phyloP scores from a whole-genome alignment of 192 early-diverging fungal genomes.

The Coemansia sp. region DNA sequence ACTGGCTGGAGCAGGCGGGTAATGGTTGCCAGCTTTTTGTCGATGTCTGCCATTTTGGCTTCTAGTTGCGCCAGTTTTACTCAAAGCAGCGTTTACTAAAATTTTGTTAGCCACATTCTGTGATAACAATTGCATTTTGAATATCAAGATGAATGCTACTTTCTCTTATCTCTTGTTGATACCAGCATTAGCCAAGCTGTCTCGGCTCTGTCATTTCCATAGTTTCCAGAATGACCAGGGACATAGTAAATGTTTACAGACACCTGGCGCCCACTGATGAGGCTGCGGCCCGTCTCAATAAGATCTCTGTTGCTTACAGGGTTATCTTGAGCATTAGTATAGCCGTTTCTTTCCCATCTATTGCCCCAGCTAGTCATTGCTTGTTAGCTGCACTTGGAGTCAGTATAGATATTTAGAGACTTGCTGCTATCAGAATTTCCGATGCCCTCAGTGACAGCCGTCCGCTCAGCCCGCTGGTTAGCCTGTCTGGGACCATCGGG shows the following conservation, averaged over 20 bases:
- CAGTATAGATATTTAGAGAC: conserved; percentile 16
- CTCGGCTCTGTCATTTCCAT: too few relatives aligned
- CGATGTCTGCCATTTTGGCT: conserved; percentile 20
- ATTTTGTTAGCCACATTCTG: not conserved
- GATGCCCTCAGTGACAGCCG: conserved; percentile 20
- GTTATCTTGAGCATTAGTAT: not conserved
- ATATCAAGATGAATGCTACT: too few relatives aligned
- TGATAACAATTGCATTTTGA: too few relatives aligned
- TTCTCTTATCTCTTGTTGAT: too few relatives aligned
- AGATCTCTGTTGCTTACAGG: conserved; percentile 18
- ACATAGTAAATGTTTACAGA: conserved; percentile 26
- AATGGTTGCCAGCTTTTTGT: conserved; percentile 29
- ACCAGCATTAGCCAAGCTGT: too few relatives aligned
- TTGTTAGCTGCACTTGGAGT: conserved; percentile 23
- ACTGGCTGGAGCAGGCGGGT: conserved; percentile 24
- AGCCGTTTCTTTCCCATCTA: conserved; percentile 28
- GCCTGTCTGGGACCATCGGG: conserved; percentile 23
- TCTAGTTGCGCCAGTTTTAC: conserved; percentile 14
- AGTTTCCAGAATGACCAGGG: too few relatives aligned
- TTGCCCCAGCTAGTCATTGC: conserved; percentile 20
- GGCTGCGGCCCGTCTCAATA: not conserved
- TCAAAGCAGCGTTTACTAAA: not conserved
- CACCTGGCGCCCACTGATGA: conserved; percentile 1
- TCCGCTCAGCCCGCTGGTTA: conserved; percentile 33
- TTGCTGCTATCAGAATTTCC: not conserved